These are phyloP conservation scores for Scortechinia acanthostroma DNA, from an alignment of 2,329 filamentous ascomycete species.

Conservation along the genomic window DNA sequence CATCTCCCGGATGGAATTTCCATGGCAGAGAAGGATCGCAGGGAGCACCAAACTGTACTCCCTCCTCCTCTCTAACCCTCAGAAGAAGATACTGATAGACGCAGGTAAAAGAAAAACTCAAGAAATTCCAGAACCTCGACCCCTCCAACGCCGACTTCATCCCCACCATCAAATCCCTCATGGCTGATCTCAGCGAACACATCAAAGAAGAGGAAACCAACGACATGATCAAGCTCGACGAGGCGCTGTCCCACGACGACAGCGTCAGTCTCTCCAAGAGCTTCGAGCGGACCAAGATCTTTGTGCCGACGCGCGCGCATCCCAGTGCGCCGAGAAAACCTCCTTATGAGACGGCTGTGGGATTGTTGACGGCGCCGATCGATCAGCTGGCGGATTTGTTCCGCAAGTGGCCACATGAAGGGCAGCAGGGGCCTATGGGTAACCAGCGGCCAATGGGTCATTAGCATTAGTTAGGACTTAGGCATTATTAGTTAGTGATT, in stretches of 20 bases:
- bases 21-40: conserved; percentile 36
- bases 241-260: conserved; percentile 20
- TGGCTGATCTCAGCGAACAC: conserved; percentile 31
- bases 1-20: conserved; percentile 30
- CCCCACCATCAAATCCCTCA: conserved; percentile 30
- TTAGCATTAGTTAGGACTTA: too few relatives aligned
- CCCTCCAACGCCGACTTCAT: conserved; percentile 29
- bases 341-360: conserved; percentile 45
- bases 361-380: conserved; percentile 44
- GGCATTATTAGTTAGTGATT: too few relatives aligned
- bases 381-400: conserved; percentile 47
- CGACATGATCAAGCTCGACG: conserved; percentile 39
- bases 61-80: background rate
- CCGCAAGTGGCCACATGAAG: conserved; percentile 37
- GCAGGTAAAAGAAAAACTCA: conserved; percentile 41
- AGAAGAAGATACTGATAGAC: background rate
- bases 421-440: too few relatives aligned
- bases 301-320: conserved; percentile 42
- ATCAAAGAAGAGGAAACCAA: conserved; percentile 39
- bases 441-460: too few relatives aligned
- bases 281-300: conserved; percentile 42
- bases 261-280: conserved; percentile 21
- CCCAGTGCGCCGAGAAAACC: conserved; percentile 39
- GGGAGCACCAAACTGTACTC: conserved; percentile 33
- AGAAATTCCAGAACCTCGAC: conserved; percentile 36